Conservation (phyloP, 2,329 filamentous ascomycete genomes). For the Phoma sp. region DNA sequence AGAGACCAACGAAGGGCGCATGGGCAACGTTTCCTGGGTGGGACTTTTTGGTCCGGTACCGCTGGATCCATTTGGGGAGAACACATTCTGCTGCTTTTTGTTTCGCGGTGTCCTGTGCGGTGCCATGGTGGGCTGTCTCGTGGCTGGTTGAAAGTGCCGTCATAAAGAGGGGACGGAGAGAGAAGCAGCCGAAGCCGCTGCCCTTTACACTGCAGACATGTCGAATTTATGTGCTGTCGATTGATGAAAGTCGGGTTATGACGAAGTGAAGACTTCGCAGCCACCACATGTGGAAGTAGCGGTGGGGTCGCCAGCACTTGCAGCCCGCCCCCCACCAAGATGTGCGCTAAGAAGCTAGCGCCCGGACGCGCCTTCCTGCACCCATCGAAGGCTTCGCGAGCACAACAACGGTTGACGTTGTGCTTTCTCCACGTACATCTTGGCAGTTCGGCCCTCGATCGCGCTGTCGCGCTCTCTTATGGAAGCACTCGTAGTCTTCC, state of each 20-base stretch:
- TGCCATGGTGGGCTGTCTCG: conserved; percentile 53
- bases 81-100: conserved; percentile 45
- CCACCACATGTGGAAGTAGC: conserved; percentile 33
- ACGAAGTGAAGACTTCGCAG: conserved; percentile 30
- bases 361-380: conserved; percentile 29
- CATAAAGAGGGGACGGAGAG: conserved; percentile 43
- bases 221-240: conserved; percentile 20
- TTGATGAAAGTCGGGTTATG: conserved; percentile 23
- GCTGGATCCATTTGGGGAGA: conserved; percentile 34
- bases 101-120: conserved; percentile 54
- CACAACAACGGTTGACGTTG: conserved; percentile 22
- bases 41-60: conserved; percentile 31
- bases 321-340: conserved; percentile 27
- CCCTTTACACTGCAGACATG: conserved; percentile 52
- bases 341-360: conserved; percentile 22
- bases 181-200: conserved; percentile 57
- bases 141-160: conserved; percentile 43
- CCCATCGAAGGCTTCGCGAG: conserved; percentile 3
- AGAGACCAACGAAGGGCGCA: conserved; percentile 39
- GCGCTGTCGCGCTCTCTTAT: conserved; percentile 7
- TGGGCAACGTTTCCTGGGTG: conserved; percentile 37
- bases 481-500: conserved; percentile 4
- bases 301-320: conserved; percentile 29
- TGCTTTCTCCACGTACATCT: conserved; percentile 1
- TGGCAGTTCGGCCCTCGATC: neutral